Conservation (phyloP, 805 yeast species). For the Novakomyces olei region DNA sequence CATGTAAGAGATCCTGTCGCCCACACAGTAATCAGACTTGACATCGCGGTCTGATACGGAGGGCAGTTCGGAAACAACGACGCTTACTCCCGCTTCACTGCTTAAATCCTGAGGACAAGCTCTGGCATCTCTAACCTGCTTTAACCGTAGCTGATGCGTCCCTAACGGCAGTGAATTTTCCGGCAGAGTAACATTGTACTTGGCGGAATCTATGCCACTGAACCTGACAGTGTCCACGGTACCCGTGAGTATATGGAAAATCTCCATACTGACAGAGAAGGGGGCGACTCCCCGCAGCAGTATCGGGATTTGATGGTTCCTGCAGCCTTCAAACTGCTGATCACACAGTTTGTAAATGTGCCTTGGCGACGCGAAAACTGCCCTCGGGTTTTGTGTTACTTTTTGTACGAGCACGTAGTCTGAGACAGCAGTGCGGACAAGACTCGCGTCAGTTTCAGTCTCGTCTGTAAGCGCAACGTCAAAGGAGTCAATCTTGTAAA, state of each 20-base stretch:
- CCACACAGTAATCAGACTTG: slow-evolving; percentile 54
- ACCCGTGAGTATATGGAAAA: slow-evolving; percentile 40
- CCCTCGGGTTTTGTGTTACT: too few relatives aligned
- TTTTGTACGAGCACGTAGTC: too few relatives aligned
- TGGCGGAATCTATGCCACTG: not conserved
- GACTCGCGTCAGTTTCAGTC: too few relatives aligned
- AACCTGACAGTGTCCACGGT: slow-evolving; percentile 23
- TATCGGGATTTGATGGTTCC: not conserved
- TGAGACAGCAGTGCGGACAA: too few relatives aligned
- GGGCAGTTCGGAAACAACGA: slow-evolving; percentile 60
- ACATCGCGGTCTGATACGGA: slow-evolving; percentile 28
- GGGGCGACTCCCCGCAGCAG: slow-evolving; percentile 4
- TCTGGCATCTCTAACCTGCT: slow-evolving; percentile 38
- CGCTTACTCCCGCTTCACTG: slow-evolving; percentile 23
- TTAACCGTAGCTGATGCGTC: slow-evolving; percentile 37
- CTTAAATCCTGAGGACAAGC: slow-evolving; percentile 33
- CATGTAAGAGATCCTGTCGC: slow-evolving; percentile 62
- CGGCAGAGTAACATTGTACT: slow-evolving; percentile 1
- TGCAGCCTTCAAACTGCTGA: too few relatives aligned
- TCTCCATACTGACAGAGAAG: slow-evolving; percentile 21
- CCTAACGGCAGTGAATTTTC: slow-evolving; percentile 34
- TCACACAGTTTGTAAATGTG: too few relatives aligned
- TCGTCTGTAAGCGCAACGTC: too few relatives aligned
- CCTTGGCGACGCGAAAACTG: too few relatives aligned
- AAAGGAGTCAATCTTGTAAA: too few relatives aligned